Percentiles rank a stretch among this genome's conserved stretches.
phyloP scores from a whole-genome alignment of 2,329 filamentous ascomycete species.

The Gaeumannomyces tritici region DNA sequence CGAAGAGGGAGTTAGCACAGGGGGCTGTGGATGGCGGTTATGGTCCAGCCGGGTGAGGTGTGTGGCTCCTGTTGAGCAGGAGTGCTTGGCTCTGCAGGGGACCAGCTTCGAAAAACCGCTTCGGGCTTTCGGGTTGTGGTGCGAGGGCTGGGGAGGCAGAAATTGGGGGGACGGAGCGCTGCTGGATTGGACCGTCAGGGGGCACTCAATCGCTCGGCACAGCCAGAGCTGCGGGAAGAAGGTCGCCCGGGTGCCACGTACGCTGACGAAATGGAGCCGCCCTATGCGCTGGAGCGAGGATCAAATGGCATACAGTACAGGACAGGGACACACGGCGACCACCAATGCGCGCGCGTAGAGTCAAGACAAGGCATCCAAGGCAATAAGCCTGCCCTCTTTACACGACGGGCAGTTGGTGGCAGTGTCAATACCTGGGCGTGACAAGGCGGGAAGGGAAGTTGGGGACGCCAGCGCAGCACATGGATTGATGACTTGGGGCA shows the following conservation, averaged over 20 bases:
- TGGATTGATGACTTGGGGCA: not conserved
- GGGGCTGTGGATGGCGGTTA: not conserved
- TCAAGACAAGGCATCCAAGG: too few relatives aligned
- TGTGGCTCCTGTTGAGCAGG: not conserved
- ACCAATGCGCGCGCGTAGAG: not conserved
- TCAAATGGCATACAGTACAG: not conserved
- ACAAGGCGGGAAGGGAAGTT: not conserved
- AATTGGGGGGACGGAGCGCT: not conserved
- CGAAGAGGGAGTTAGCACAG: slow-evolving; percentile 2
- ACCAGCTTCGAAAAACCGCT: not conserved
- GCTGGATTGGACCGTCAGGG: not conserved
- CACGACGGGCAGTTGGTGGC: too few relatives aligned
- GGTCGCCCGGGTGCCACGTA: not conserved
- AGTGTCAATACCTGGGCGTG: not conserved
- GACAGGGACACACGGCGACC: too few relatives aligned
- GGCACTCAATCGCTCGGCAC: not conserved
- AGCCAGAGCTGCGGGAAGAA: not conserved
- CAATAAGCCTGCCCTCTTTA: not conserved
- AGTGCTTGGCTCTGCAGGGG: not conserved
- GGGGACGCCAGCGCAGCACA: not conserved
- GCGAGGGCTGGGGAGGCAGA: not conserved
- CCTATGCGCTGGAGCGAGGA: not conserved
- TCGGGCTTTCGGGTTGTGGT: not conserved
- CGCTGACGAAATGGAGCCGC: not conserved
- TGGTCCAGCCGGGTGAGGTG: not conserved